phyloP scores from a whole-genome alignment of 2,329 filamentous ascomycete species.

The Penicillium griseofulvum region DNA sequence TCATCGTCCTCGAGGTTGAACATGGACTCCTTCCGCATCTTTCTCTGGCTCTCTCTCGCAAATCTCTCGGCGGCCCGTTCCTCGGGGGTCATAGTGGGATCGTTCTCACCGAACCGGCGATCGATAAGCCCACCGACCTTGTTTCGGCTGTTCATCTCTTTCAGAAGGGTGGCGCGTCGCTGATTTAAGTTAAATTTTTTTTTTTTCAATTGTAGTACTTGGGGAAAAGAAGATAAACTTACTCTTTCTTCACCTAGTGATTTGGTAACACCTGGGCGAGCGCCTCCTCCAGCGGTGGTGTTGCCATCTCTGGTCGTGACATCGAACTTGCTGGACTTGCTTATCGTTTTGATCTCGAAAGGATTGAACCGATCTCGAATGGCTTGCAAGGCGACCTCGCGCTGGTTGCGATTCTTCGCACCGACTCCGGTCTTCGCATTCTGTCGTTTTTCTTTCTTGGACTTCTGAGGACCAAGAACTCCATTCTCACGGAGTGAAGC shows the following conservation, averaged over 20 bases:
- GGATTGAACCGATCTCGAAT: slow-evolving; percentile 98
- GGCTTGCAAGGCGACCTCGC: slow-evolving; percentile 72
- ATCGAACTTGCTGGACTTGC: slow-evolving; percentile 78
- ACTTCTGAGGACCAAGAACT: slow-evolving; percentile 85
- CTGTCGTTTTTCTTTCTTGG: slow-evolving; percentile 88
- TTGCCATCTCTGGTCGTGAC: slow-evolving; percentile 64
- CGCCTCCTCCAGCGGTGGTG: slow-evolving; percentile 57
- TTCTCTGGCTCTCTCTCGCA: slow-evolving; percentile 77
- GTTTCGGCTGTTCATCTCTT: slow-evolving; percentile 83
- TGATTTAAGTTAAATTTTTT: slow-evolving; percentile 34
- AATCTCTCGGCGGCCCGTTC: slow-evolving; percentile 90
- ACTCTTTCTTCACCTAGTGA: slow-evolving; percentile 82
- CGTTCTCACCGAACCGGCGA: slow-evolving; percentile 91
- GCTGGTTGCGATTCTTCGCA: slow-evolving; percentile 72
- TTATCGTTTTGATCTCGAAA: slow-evolving; percentile 84
- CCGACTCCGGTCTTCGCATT: slow-evolving; percentile 64
- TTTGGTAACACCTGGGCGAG: slow-evolving; percentile 79
- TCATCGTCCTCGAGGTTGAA: slow-evolving; percentile 91
- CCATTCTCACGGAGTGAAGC: slow-evolving; percentile 85
- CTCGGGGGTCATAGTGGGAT: slow-evolving; percentile 89
- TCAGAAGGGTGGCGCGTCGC: slow-evolving; percentile 78
- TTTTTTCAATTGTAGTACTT: background rate
- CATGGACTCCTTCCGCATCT: slow-evolving; percentile 71
- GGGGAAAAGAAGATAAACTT: slow-evolving; percentile 28
- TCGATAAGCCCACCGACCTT: slow-evolving; percentile 92